Conservation (phyloP, 139 green algal genomes). For the Picochlorum sp. region DNA sequence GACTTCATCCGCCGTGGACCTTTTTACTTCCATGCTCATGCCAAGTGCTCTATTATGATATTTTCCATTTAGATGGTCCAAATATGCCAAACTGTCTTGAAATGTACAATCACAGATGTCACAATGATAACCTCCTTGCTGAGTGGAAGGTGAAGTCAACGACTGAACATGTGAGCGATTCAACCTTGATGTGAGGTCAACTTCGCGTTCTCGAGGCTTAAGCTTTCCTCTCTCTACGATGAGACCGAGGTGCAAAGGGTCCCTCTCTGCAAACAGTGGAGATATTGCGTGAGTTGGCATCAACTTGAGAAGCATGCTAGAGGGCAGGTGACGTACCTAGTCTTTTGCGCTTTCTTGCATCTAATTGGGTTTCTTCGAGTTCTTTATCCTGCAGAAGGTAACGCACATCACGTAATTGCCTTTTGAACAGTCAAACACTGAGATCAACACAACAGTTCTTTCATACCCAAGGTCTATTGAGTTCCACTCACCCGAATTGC, state of each 20-base stretch:
- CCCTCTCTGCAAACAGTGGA: slow-evolving; percentile 43
- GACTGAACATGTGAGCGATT: slow-evolving; percentile 67
- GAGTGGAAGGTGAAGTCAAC: slow-evolving; percentile 16
- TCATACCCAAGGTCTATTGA: not conserved
- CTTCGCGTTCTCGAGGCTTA: slow-evolving; percentile 56
- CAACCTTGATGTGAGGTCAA: slow-evolving; percentile 69
- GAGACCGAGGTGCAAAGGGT: slow-evolving; percentile 80
- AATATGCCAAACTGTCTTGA: slow-evolving; percentile 81
- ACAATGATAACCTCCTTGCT: slow-evolving; percentile 87
- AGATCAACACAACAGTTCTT: no score
- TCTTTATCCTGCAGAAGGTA: slow-evolving; percentile 8
- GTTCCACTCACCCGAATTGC: slow-evolving; percentile 43
- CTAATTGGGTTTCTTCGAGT: slow-evolving; percentile 46
- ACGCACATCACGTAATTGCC: no score
- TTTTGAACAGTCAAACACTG: no score
- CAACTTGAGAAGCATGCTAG: not conserved
- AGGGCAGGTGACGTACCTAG: not conserved
- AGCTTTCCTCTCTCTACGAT: slow-evolving; percentile 73
- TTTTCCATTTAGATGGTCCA: slow-evolving; percentile 99
- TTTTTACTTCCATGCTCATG: slow-evolving; percentile 92
- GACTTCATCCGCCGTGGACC: slow-evolving; percentile 75
- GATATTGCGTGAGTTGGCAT: not conserved
- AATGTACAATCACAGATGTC: slow-evolving; percentile 92
- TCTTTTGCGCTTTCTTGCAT: slow-evolving; percentile 61
- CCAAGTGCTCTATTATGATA: slow-evolving; percentile 89